A percentile compares a stretch with the other conserved stretches of the same genome.
phyloP scores from a whole-genome alignment of 805 yeast species.

The Saturnispora besseyi region DNA sequence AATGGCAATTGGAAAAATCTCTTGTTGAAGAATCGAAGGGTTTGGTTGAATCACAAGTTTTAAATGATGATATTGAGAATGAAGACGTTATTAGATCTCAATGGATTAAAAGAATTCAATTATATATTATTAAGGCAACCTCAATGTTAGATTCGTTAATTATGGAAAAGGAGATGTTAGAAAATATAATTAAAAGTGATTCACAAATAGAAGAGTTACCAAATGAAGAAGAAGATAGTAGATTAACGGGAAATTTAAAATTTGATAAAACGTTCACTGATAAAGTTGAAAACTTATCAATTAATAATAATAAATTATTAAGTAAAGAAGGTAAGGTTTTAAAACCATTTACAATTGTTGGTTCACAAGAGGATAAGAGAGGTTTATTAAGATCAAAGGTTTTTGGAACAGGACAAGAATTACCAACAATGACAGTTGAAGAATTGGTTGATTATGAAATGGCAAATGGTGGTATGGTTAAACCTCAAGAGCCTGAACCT shows the following conservation, averaged over 20 bases:
- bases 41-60: slow-evolving; percentile 2
- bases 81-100: slow-evolving; percentile 46
- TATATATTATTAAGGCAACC: slow-evolving; percentile 46
- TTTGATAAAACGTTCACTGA: slow-evolving; percentile 50
- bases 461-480: slow-evolving; percentile 71
- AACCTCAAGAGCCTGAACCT: slow-evolving; percentile 32
- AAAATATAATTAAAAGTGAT: slow-evolving; percentile 24
- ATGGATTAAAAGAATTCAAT: slow-evolving; percentile 45
- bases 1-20: slow-evolving; percentile 42
- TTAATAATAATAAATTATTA: slow-evolving; percentile 38
- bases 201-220: slow-evolving; percentile 10
- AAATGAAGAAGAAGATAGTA: slow-evolving; percentile 7
- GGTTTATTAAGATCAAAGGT: slow-evolving; percentile 53
- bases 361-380: slow-evolving; percentile 34
- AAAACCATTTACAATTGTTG: slow-evolving; percentile 72
- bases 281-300: slow-evolving; percentile 33
- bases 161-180: slow-evolving; percentile 61
- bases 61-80: slow-evolving; percentile 23
- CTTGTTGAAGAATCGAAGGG: neutral
- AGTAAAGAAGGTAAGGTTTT: slow-evolving; percentile 70
- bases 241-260: slow-evolving; percentile 9
- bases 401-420: slow-evolving; percentile 81
- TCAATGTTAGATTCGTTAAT: slow-evolving; percentile 46
- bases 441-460: slow-evolving; percentile 83
- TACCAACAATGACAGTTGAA: slow-evolving; percentile 93